These are phyloP conservation scores for Trichomonas tenax DNA, from an alignment of 208 protist genomes.

Conservation along the genomic window DNA sequence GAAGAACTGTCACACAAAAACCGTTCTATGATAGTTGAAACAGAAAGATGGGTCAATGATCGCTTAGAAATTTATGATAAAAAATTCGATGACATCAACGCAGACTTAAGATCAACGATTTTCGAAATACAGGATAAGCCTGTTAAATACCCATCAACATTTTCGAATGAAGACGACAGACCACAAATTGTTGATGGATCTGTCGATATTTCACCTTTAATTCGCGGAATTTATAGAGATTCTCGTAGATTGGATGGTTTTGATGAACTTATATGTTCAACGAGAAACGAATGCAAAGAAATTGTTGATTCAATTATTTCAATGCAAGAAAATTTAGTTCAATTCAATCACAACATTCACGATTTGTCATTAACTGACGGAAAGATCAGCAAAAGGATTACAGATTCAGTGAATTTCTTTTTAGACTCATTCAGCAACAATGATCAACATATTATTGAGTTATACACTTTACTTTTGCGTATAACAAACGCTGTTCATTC, in stretches of 20 bases:
- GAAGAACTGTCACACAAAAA: too few relatives aligned
- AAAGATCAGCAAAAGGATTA: too few relatives aligned
- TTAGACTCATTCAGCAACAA: too few relatives aligned
- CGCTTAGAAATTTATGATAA: too few relatives aligned
- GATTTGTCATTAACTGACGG: background rate
- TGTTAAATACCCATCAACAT: background rate
- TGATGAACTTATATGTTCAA: background rate
- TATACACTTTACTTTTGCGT: too few relatives aligned
- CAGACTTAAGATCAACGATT: background rate
- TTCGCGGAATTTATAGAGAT: background rate
- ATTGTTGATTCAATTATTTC: background rate
- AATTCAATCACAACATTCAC: background rate
- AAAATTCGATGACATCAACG: background rate
- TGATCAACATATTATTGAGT: too few relatives aligned
- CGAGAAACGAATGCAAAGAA: background rate
- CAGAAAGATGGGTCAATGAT: too few relatives aligned
- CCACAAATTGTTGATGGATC: background rate
- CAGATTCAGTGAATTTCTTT: too few relatives aligned
- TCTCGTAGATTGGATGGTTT: background rate
- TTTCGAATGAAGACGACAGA: background rate
- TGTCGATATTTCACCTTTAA: constrained; percentile 2
- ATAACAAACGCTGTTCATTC: too few relatives aligned
- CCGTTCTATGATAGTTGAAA: too few relatives aligned
- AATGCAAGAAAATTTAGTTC: background rate
- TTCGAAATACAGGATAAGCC: background rate